Conservation (phyloP, 805 yeast species). For the Jamesozyma piceae region DNA sequence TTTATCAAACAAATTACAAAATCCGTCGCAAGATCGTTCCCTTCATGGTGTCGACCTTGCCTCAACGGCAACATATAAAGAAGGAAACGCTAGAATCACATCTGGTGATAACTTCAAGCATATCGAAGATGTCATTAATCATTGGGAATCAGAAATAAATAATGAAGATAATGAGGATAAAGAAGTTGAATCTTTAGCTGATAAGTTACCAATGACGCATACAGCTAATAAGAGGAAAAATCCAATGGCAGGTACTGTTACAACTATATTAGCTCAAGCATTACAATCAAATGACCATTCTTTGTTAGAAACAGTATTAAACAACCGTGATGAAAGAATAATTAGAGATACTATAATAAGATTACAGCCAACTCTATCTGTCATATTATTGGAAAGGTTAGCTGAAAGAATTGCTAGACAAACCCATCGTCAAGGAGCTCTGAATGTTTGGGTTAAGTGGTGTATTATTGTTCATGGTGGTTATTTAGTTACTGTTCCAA, state of each 20-base stretch:
- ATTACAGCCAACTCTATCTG: slow-evolving; percentile 46
- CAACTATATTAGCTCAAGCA: slow-evolving; percentile 82
- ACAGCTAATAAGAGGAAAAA: slow-evolving; percentile 32
- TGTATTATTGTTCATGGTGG: slow-evolving; percentile 76
- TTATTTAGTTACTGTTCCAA: slow-evolving; percentile 37
- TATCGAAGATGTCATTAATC: slow-evolving; percentile 37
- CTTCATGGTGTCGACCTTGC: slow-evolving; percentile 37
- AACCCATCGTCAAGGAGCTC: slow-evolving; percentile 43
- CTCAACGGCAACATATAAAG: slow-evolving; percentile 48
- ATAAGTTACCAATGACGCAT: slow-evolving; percentile 28
- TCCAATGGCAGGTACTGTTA: slow-evolving; percentile 65
- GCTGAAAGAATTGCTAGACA: slow-evolving; percentile 53
- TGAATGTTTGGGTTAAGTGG: slow-evolving; percentile 79
- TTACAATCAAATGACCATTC: slow-evolving; percentile 78
- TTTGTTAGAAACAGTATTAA: slow-evolving; percentile 72
- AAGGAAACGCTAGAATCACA: slow-evolving; percentile 49
- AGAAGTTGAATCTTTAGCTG: slow-evolving; percentile 46
- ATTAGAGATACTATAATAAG: slow-evolving; percentile 47
- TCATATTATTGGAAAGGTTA: slow-evolving; percentile 46
- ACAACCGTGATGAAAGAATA: slow-evolving; percentile 41
- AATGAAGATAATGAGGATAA: slow-evolving; percentile 35
- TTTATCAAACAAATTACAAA: slow-evolving; percentile 3
- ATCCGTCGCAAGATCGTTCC: slow-evolving; percentile 13
- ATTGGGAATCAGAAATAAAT: slow-evolving; percentile 33
- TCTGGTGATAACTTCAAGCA: slow-evolving; percentile 57